Base-by-base conservation (phyloP, 2,329 filamentous ascomycete genomes). In the Gaeumannomyces sp. region DNA sequence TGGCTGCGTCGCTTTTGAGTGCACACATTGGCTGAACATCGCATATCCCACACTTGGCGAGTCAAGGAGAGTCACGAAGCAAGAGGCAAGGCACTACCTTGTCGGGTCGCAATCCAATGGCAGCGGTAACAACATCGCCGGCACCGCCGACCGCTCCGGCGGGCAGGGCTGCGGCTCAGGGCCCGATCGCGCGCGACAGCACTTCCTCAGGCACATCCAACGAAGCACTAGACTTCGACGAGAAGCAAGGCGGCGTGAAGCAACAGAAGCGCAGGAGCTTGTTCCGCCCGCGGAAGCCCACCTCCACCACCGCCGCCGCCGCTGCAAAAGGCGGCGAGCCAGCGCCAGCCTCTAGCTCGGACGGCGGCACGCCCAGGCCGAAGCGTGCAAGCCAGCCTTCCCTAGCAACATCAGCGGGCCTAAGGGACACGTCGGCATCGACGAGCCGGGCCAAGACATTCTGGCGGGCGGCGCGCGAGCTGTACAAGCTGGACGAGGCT, bases 391-490 rank as follows among this genome's bases (percentile, higher is more conserved):
- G 27, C 19, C 58, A 29, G 16, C 7, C n/a, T 22, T 22, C 45
- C 22, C 7, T 8, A 3, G 45, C 11, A 22, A 14, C 45, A 22
- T 22, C 45, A 11, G 45, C 19, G 22, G 7, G 22, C 33, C 29
- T 11, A n/a, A 33, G 35, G 16, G 14, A n/a, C 22, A 27, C 25
- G 28, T 25, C 60, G 60, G 60, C 35, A 11, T 5, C 60, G 25
- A n/a, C 60, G 27, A 33, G 60, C 60, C 77, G 81, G 56, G 76
- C 79, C 72, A 81, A 79, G 73, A 82, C 78, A 1, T 82, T 84
- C 66, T 75, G 79, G 72, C 75, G 74, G 62, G 77, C 82, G 5
- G 83, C 83, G 74, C 79, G 78, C 67, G 80, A 81, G 69, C 76
- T 84, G 58, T 75, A 75, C 66, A 76, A 80, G 68, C 73, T 84